Conservation (phyloP, 768 basidiomycete genomes). For the Russula griseocarnosa region DNA sequence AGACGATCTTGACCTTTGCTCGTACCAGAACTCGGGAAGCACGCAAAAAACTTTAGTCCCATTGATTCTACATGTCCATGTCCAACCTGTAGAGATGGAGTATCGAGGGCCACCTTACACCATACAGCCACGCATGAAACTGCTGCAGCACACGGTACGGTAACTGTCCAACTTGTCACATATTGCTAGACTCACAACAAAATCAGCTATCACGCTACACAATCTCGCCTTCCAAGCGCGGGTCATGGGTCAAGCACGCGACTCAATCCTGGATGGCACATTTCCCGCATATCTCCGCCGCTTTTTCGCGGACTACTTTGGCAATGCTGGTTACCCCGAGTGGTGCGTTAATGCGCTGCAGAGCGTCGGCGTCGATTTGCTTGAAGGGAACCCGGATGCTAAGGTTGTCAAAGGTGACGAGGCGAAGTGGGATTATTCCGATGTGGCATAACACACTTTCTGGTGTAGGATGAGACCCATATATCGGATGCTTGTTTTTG, state of each 20-base stretch:
- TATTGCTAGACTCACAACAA: slow-evolving; percentile 12
- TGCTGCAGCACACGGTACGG: slow-evolving; percentile 72
- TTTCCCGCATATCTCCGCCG: slow-evolving; percentile 73
- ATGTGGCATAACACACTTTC: slow-evolving; percentile 31
- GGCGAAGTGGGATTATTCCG: slow-evolving; percentile 79
- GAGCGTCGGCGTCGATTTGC: slow-evolving; percentile 78
- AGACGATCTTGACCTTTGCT: neutral
- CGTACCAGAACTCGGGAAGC: slow-evolving; percentile 57
- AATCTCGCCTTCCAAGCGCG: slow-evolving; percentile 84
- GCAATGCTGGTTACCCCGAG: slow-evolving; percentile 70
- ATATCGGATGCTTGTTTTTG: neutral
- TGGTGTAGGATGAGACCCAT: neutral
- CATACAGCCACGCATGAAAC: slow-evolving; percentile 78
- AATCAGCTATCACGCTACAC: slow-evolving; percentile 70
- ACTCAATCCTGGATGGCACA: slow-evolving; percentile 70
- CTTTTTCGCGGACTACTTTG: slow-evolving; percentile 80
- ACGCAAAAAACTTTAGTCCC: slow-evolving; percentile 61
- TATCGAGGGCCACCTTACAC: slow-evolving; percentile 70
- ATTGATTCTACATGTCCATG: slow-evolving; percentile 81
- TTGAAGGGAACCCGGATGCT: slow-evolving; percentile 48
- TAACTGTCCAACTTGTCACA: slow-evolving; percentile 11
- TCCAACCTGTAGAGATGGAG: slow-evolving; percentile 70
- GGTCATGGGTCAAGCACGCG: slow-evolving; percentile 79
- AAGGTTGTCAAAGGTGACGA: slow-evolving; percentile 58
- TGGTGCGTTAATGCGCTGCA: slow-evolving; percentile 86